Evolutionary conservation across 805 yeast species (phyloP).

Genomic region (Metschnikowia lachancei): DNA sequence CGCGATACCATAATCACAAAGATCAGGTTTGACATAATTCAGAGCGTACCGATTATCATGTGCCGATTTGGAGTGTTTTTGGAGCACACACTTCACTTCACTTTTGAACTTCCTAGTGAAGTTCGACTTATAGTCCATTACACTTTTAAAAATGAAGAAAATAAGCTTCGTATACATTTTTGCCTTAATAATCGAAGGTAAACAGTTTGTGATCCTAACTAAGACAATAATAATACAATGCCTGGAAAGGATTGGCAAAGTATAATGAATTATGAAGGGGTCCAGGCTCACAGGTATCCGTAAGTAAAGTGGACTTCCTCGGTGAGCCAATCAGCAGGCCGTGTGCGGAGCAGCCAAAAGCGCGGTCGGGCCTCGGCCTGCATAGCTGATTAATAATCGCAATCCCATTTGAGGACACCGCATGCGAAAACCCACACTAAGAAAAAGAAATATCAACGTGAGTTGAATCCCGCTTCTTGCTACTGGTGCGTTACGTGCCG

Average conservation of each 20-base stretch:
- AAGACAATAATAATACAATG: too few relatives aligned
- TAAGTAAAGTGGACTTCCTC: not conserved
- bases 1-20: not conserved
- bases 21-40: not conserved
- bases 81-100: too few relatives aligned
- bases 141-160: too few relatives aligned
- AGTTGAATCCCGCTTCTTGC: constrained; percentile 5
- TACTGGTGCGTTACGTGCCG: constrained; percentile 10
- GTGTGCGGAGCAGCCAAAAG: constrained; percentile 2
- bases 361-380: constrained; percentile 10
- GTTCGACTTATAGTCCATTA: too few relatives aligned
- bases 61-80: too few relatives aligned
- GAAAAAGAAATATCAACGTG: constrained; percentile 3
- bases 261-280: not conserved
- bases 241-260: not conserved
- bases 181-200: too few relatives aligned
- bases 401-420: constrained; percentile 12
- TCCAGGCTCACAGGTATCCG: not conserved
- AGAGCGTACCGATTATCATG: not conserved
- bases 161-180: too few relatives aligned
- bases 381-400: constrained; percentile 18
- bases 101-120: too few relatives aligned
- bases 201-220: too few relatives aligned
- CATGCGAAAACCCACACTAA: not conserved
- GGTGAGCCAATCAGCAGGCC: constrained; percentile 6